Base-by-base conservation (phyloP, 2,329 filamentous ascomycete species). In the Curvularia lunata region DNA sequence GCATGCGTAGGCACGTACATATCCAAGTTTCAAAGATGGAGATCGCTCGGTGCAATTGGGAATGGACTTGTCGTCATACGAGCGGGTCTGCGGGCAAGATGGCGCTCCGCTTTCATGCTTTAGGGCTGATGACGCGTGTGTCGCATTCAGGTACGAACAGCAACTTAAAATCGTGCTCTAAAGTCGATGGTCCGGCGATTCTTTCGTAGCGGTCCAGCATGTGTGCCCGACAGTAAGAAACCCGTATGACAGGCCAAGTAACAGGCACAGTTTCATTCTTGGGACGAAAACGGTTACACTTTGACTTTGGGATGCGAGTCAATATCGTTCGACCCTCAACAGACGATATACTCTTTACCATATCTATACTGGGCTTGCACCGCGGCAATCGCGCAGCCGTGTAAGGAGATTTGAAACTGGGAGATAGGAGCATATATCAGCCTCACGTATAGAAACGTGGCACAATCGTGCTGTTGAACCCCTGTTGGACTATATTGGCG, bases 311-410 rank as follows among this genome's bases (percentile, higher is more conserved):
- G 10, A n/a, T 40, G 23, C 48, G 40, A 25, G 41, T 23, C 41
- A 51, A 10, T 32, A 28, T 43, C 30, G 10, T 30, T 6, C 25
- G 43, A n/a, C n/a, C 3, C 16, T 32, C 16, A 18, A 10, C 27
- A n/a, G 25, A 45, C 18, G 32, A 34, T 16, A 38, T 13, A 32
- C 12, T 16, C 18, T 27, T 37, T 19, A 16, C 21, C 30, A 16
- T 53, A n/a, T 19, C 28, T 30, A 37, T 8, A 9, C 18, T 10
- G 28, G 28, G 25, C n/a, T 38, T 37, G 28, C n/a, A 25, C 53
- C n/a, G 50, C 30, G 54, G 43, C 40, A 48, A 45, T 54, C 28
- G 45, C 30, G 45, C 37, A 45, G 27, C 34, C 4, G 37, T 41
- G 30, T 38, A 43, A 16, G 30, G 28, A 19, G 23, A n/a, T 16